These are phyloP conservation scores for Berberis thunbergii DNA, from an alignment of 164 flowering plant genomes.

Conservation along the genomic window DNA sequence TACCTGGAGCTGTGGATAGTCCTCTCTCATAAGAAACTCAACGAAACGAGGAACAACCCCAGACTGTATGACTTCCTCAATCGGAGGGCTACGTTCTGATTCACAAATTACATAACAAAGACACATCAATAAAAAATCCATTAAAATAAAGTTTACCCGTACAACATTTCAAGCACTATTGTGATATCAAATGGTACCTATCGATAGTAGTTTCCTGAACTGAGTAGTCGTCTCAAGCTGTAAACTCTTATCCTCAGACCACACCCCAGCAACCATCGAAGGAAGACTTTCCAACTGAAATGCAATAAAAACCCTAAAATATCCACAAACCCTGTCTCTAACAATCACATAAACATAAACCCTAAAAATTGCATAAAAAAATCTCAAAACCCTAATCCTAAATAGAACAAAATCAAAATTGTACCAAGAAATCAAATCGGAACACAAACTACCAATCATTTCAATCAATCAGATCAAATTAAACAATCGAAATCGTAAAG, in stretches of 20 bases:
- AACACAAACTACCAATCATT: conserved; percentile 1
- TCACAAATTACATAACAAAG: background rate
- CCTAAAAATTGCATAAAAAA: background rate
- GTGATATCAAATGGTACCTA: conserved; percentile 26
- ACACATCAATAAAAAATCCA: background rate
- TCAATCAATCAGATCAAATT: too few relatives aligned
- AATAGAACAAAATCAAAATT: background rate
- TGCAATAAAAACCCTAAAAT: background rate
- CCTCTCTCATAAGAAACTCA: conserved; percentile 63
- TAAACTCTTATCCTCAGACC: conserved; percentile 36
- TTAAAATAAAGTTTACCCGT: background rate
- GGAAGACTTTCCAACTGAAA: conserved; percentile 67
- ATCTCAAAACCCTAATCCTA: background rate
- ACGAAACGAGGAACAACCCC: conserved; percentile 86
- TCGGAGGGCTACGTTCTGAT: conserved; percentile 68
- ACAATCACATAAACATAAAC: background rate
- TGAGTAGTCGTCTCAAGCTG: conserved; percentile 85
- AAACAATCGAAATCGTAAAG: too few relatives aligned
- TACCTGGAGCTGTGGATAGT: conserved; percentile 77
- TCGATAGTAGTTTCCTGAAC: conserved; percentile 71
- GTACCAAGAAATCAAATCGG: background rate
- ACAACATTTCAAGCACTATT: background rate
- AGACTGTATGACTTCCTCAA: conserved; percentile 67
- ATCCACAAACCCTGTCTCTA: background rate
- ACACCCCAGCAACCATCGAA: conserved; percentile 60